Evolutionary conservation across 148 eudicot genomes (phyloP), one percentile per base, ranked within the genome.

Genomic region (Selenicereus undatus): DNA sequence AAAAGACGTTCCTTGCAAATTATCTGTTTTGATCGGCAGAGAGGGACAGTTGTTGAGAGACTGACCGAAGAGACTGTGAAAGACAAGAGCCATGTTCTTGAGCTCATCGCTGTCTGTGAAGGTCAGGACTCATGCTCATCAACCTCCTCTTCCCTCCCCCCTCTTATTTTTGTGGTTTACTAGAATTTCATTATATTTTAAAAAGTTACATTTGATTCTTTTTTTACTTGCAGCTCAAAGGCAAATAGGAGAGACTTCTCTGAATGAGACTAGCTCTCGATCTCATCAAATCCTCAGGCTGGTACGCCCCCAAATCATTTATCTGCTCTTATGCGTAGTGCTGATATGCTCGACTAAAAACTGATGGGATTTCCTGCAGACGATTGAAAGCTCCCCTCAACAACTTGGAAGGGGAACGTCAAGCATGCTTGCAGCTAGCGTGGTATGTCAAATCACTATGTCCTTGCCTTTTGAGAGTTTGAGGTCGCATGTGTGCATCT

Each of bases 221-320:
- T 58, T 0, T 29, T 43, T 85, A 73, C 65, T 79, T 88, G 86
- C 86, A 97, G 99, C 99, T 84, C 97, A 97, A 88, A 90, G 99
- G 83, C 95, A 92, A 84, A 89, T 88, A 54, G 98, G 99, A 51
- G 99, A 94, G 84, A 97, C 95, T n/a, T 43, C 88, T 79, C 91
- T 97, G 45, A 97, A 97, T 76, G 97, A 92, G 82, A 71, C 88
- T 82, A 96, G 99, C 81, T 94, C 99, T 16, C 85, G 99, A 80
- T 96, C 99, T 76, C 99, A 96, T 87, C 99, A 96, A 86, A 91
- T 96, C 81, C 88, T 92, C 30, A 88, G 99, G 62, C 86, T 96
- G 94, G 99, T 94, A 89, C 26, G 89, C 76, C 32, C 14, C 27
- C 66, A 22, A 56, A 39, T 56, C 45, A 48, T 24, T 54, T 3